Evolutionary conservation across 345 rosid genomes (phyloP), one percentile per base, ranked within the genome.

Genomic region (Melastoma malabathricum): DNA sequence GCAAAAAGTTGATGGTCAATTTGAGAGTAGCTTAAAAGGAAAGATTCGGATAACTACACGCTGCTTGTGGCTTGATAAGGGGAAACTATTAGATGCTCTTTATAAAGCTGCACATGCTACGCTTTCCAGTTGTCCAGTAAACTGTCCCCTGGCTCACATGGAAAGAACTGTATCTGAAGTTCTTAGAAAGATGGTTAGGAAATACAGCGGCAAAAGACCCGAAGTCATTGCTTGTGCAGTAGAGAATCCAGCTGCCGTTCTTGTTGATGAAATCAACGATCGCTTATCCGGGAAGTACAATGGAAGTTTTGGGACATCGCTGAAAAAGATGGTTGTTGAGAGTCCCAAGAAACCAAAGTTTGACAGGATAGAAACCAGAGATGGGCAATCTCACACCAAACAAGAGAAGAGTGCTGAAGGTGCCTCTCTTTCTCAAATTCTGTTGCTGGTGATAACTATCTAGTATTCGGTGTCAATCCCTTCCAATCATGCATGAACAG

Each of bases 11-110:
- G 79, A 73, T 31, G 71, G 75, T 46, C 23, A 22, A 15, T 56
- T 47, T n/a, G 83, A 73, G 46, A 72, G 73, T 65, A 54, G 65
- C 56, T 51, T 92, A 67, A 87, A 82, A 71, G 98, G 95, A 53
- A 92, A 84, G 64, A 77, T 92, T 71, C 81, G 82, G 71, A 87
- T 92, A 70, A 82, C 96, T 15, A 92, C 98, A 9, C 84, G 96
- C 19, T 87, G 98, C 71, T 74, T 92, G 69, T 92, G 98, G 98
- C 81, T 92, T 60, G 98, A 92, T 68, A 87, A 87, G 67, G 95
- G 98, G 58, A 82, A 79, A 73, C 96, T 92, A 23, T 73, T 87
- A 51, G 95, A 87, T 60, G 88, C 88, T 49, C 88, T 92, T 48
- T 71, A 84, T 65, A 84, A 81, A 72, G 98, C 93, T 61, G 96